These are phyloP conservation scores for Flaveria trinervia DNA, from an alignment of 129 eudicot species.

Conservation along the genomic window DNA sequence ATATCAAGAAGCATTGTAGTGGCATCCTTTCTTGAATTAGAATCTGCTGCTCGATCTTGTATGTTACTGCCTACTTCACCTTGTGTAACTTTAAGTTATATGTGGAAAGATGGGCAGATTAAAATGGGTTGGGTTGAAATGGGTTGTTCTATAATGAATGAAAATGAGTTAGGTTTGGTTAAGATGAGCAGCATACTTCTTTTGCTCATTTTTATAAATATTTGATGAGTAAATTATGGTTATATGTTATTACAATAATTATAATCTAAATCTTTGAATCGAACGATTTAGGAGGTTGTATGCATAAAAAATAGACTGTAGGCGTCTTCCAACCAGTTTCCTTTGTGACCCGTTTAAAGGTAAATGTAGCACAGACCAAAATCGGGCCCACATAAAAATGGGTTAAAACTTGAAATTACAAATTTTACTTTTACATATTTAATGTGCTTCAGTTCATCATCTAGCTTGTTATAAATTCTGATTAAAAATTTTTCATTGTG, in stretches of 20 bases:
- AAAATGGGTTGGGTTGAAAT: neutral
- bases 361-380: neutral
- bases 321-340: neutral
- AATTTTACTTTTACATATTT: neutral
- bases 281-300: neutral
- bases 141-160: neutral
- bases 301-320: neutral
- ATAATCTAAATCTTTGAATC: neutral
- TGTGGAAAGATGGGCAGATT: conserved; percentile 3
- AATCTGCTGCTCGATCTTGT: conserved; percentile 98
- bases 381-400: neutral
- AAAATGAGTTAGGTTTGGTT: neutral
- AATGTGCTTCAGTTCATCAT: neutral
- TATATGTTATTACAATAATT: neutral
- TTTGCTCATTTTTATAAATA: neutral
- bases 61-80: conserved; percentile 41
- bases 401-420: neutral
- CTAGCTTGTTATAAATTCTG: conserved; percentile 1
- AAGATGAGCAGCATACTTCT: neutral
- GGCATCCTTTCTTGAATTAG: conserved; percentile 96
- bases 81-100: neutral
- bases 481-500: neutral
- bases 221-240: neutral
- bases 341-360: neutral
- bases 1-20: conserved; percentile 81